Evolutionary conservation across 805 yeast genomes (phyloP).

Genomic region (Crinitomyces ghanaensis): DNA sequence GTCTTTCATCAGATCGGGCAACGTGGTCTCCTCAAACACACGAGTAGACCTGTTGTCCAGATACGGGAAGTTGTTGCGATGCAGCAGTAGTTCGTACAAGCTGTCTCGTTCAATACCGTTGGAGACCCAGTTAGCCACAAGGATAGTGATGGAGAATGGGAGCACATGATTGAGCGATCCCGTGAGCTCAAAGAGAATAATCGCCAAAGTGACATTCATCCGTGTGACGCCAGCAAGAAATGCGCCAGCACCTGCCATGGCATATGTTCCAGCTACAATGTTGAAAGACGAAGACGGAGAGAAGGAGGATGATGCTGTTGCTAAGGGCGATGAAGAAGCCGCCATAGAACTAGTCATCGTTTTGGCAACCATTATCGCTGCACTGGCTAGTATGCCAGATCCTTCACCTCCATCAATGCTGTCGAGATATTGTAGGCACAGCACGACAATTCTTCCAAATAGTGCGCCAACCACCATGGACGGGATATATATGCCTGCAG

Average conservation of each 20-base stretch:
- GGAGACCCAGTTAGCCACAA: constrained; percentile 49
- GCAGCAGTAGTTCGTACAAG: constrained; percentile 38
- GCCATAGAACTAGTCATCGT: constrained; percentile 92
- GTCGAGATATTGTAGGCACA: constrained; percentile 32
- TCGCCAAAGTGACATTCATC: constrained; percentile 82
- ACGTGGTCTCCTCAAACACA: constrained; percentile 27
- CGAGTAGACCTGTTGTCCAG: constrained; percentile 31
- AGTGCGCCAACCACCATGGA: constrained; percentile 54
- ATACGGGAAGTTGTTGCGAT: constrained; percentile 42
- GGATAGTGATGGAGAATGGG: constrained; percentile 44
- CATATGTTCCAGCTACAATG: constrained; percentile 87
- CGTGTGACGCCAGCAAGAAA: constrained; percentile 92
- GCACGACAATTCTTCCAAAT: constrained; percentile 42
- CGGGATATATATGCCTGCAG: constrained; percentile 53
- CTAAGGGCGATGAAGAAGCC: no score
- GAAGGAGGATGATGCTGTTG: no score
- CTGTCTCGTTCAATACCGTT: constrained; percentile 39
- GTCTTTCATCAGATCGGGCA: constrained; percentile 31
- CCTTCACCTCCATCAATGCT: background rate
- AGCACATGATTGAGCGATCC: constrained; percentile 45
- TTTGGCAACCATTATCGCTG: constrained; percentile 33
- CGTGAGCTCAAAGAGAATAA: constrained; percentile 71
- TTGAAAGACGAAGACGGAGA: no score
- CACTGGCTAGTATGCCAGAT: no score
- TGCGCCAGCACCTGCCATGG: constrained; percentile 94